Evolutionary conservation across 2,329 filamentous ascomycete species (phyloP), one percentile per base, ranked within the genome.

Genomic region (Penicillium psychrosexuale): DNA sequence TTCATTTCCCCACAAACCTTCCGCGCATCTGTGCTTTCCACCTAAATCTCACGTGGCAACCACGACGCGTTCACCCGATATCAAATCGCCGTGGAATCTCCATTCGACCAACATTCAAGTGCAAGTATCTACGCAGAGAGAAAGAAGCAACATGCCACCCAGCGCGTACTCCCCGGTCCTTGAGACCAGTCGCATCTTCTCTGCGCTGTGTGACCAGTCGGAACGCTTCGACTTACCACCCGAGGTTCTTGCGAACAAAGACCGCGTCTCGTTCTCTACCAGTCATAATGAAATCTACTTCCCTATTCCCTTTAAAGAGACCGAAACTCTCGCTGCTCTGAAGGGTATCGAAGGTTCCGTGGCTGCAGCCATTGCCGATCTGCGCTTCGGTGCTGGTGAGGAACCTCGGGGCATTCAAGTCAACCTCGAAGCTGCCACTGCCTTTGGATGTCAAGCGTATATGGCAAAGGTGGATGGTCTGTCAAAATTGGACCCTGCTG

Each of bases 291-390:
- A 72, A 42, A 66, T 74, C 27, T 76, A 75, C 53, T 75, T 67
- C 27, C 74, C 74, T 1, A 75, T 74, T 55, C 79, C 80, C 0
- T 77, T 81, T 59, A 82, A 82, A 58, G 78, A 80, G 63, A 81
- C 78, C 0, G 79, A 82, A 59, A 79, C 80, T 1, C 72, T 78
- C 11, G 77, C 78, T 8, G 79, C 83, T 3, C 72, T 86, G 59
- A 86, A 85, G 64, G 83, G 79, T 6, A 72, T 85, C 6, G 84
- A 87, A 62, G 84, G 80, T 5, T 77, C 80, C 37, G 76, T 83
- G n/a, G 83, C 82, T 3, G 80, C 80, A n/a, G 78, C 81, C 1
- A 79, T 88, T 56, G 82, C 80, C 9, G 77, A 85, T 65, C 68
- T 87, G 27, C 74, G 78, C 44, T 78, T 78, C 65, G 79, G 77